Percentiles rank a stretch among this genome's conserved stretches.
Conservation (phyloP, 805 yeast species). For the Candida gorgasii region DNA sequence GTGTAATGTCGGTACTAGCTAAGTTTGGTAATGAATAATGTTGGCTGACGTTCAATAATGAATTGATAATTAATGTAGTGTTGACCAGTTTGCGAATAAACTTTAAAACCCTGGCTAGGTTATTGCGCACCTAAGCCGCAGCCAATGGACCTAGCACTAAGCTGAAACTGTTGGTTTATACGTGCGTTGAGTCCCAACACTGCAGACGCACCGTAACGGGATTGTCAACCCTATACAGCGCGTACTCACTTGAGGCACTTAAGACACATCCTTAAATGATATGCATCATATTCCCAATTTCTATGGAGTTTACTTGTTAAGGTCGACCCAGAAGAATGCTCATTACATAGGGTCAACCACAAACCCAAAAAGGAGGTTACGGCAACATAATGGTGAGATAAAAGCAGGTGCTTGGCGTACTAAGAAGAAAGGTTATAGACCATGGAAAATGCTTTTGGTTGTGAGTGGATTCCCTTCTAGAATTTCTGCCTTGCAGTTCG, state of each 20-base stretch:
- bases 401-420: constrained; percentile 65
- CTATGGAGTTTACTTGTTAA: constrained; percentile 72
- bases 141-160: too few relatives aligned
- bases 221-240: too few relatives aligned
- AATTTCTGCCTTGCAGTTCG: constrained; percentile 71
- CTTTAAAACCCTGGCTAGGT: neutral
- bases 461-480: constrained; percentile 75
- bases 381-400: constrained; percentile 79
- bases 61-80: too few relatives aligned
- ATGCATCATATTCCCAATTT: constrained; percentile 29
- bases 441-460: constrained; percentile 68
- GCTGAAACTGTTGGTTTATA: too few relatives aligned
- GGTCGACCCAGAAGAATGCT: constrained; percentile 56
- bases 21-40: neutral
- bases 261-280: neutral
- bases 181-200: too few relatives aligned
- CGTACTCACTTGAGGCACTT: too few relatives aligned
- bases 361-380: constrained; percentile 61
- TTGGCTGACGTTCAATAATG: constrained; percentile 5
- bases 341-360: constrained; percentile 85
- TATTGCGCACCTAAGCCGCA: too few relatives aligned
- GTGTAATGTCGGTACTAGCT: too few relatives aligned
- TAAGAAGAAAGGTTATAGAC: constrained; percentile 55
- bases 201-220: too few relatives aligned
- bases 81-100: constrained; percentile 5